Conservation (phyloP, 345 rosid species). For the Crucihimalaya himalaica region DNA sequence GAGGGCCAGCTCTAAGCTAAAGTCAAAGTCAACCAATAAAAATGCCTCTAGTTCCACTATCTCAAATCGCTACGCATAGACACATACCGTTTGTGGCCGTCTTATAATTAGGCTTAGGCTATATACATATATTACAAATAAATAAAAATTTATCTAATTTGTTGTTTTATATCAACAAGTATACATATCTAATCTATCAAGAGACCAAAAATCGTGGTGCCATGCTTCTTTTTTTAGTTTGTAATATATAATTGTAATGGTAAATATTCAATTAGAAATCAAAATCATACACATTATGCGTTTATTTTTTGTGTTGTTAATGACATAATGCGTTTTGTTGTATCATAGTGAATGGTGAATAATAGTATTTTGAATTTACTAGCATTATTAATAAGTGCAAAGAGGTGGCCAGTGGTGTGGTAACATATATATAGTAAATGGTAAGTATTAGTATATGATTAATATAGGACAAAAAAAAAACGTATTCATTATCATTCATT, state of each 20-base stretch:
- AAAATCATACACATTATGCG: not conserved
- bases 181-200: not conserved
- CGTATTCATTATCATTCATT: not conserved
- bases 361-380: not conserved
- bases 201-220: not conserved
- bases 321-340: slow-evolving; percentile 4
- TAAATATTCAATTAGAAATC: not conserved
- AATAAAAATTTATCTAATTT: not conserved
- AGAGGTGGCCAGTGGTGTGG: not conserved
- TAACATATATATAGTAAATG: not conserved
- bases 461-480: not conserved
- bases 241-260: not conserved
- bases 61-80: not conserved
- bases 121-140: not conserved
- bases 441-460: not conserved
- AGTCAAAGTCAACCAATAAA: slow-evolving; percentile 25
- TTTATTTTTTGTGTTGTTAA: not conserved
- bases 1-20: not conserved
- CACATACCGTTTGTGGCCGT: slow-evolving; percentile 9
- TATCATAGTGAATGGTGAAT: not conserved
- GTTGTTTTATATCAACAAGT: not conserved
- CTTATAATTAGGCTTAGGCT: not conserved
- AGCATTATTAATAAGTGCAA: not conserved
- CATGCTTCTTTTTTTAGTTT: not conserved
- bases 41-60: not conserved